Percentiles rank a stretch among this genome's conserved stretches.
Conservation (phyloP, 2,329 filamentous ascomycete genomes). For the Fusarium humuli region DNA sequence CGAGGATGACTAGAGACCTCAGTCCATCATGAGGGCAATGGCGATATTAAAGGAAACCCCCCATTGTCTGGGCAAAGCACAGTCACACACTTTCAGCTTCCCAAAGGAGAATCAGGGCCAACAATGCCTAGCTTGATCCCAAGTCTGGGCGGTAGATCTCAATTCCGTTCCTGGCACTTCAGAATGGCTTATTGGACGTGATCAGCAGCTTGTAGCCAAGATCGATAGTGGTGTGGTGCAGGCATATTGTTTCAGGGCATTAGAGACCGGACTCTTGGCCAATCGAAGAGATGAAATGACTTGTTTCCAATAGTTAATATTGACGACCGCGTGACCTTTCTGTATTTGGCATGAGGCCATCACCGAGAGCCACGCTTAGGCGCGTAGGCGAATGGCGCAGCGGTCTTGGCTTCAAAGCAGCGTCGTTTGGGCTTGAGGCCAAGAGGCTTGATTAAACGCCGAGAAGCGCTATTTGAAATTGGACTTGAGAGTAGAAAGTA, state of each 20-base stretch:
- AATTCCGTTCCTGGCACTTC: conserved; percentile 30
- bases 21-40: conserved; percentile 10
- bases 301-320: conserved; percentile 13
- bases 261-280: conserved; percentile 8
- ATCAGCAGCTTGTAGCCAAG: conserved; percentile 9
- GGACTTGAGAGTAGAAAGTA: background rate
- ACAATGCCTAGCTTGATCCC: conserved; percentile 23
- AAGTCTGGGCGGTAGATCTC: conserved; percentile 37
- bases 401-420: conserved; percentile 15
- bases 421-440: conserved; percentile 9
- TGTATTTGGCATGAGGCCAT: conserved; percentile 24
- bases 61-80: conserved; percentile 14
- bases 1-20: conserved; percentile 8
- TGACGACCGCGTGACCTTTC: conserved; percentile 10
- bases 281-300: conserved; percentile 26
- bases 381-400: conserved; percentile 29
- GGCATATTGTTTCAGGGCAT: conserved; percentile 37
- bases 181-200: conserved; percentile 15
- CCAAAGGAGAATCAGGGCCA: conserved; percentile 15
- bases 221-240: conserved; percentile 26
- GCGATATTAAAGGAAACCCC: conserved; percentile 36
- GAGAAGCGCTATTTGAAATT: conserved; percentile 24
- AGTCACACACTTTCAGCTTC: conserved; percentile 7
- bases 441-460: conserved; percentile 32
- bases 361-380: conserved; percentile 32